Percentiles rank a stretch among this genome's conserved stretches.
Evolutionary conservation across 768 basidiomycete genomes (phyloP).

Genomic region (Rhizopogon sp.): DNA sequence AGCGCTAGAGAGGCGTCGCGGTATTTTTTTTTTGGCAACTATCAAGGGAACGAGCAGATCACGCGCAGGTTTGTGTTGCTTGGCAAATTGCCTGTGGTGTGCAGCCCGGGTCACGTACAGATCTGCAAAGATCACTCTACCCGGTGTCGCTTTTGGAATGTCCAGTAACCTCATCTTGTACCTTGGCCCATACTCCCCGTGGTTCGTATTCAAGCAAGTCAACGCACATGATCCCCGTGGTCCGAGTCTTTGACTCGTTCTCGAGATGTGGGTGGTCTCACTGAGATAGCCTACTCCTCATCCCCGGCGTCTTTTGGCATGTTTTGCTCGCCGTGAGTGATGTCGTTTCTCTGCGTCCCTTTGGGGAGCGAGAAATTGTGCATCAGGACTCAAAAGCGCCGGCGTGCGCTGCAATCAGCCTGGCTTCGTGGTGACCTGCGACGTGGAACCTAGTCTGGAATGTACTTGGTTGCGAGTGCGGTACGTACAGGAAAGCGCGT

Average conservation of each 20-base stretch:
- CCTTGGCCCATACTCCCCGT: constrained; percentile 10
- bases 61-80: constrained; percentile 29
- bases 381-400: constrained; percentile 46
- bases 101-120: constrained; percentile 32
- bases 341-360: constrained; percentile 19
- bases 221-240: constrained; percentile 35
- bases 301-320: constrained; percentile 50
- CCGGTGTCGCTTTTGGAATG: constrained; percentile 25
- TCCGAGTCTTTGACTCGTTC: constrained; percentile 41
- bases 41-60: constrained; percentile 32
- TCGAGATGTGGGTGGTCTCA: constrained; percentile 15
- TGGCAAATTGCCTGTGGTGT: constrained; percentile 1
- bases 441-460: constrained; percentile 17
- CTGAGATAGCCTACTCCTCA: constrained; percentile 21
- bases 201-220: constrained; percentile 25
- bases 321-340: constrained; percentile 51
- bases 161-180: constrained; percentile 5
- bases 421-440: constrained; percentile 41
- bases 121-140: constrained; percentile 17
- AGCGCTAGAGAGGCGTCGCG: constrained; percentile 48
- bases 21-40: constrained; percentile 23
- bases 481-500: constrained; percentile 34
- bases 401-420: constrained; percentile 44
- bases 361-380: constrained; percentile 14
- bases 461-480: constrained; percentile 19